Evolutionary conservation across 2,329 filamentous ascomycete genomes (phyloP), one percentile per base, ranked within the genome.

Genomic region (Periconia macrospinosa): DNA sequence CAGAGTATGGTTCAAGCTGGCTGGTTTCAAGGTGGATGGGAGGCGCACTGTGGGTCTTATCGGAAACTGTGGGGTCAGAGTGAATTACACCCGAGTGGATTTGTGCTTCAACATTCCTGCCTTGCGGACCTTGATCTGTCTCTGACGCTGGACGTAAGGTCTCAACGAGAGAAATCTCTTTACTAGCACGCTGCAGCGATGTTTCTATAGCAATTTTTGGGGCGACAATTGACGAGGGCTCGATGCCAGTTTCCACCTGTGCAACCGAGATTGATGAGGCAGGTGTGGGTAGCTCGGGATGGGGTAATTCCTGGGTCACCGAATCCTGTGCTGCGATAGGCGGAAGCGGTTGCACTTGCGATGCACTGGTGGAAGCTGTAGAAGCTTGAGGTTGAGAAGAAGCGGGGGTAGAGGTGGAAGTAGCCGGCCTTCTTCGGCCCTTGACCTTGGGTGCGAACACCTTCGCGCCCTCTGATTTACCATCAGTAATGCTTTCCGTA

Each of bases 381-480:
- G 37, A 23, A 23, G 44, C 42, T 20, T 35, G 33, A 20, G 45
- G 37, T 23, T 33, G 42, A 10, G 43, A 20, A 20, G 50, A 56
- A n/a, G 55, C 54, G 46, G 55, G 47, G 17, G 64, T 57, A 40
- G 56, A 54, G 40, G 54, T 57, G 5, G 62, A 42, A 17, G 60
- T 37, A n/a, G 55, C 47, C 47, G 78, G 75, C 30, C 78, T 71
- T 47, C 78, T 75, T 41, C 72, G 71, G 30, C 74, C 76, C 59
- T 80, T 81, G 40, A 35, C 37, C 41, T 56, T 56, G 10, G 79
- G 79, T 5, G 76, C 77, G 54, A 79, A 75, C 62, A 77, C 78
- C 61, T 77, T 80, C 65, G 75, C 75, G 17, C 76, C 74, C 71
- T 72, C 66, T 68, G 45, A 1, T 23, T 30, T 53, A 19, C 49